phyloP scores from a whole-genome alignment of 768 basidiomycete genomes.

The Hericium erinaceus region DNA sequence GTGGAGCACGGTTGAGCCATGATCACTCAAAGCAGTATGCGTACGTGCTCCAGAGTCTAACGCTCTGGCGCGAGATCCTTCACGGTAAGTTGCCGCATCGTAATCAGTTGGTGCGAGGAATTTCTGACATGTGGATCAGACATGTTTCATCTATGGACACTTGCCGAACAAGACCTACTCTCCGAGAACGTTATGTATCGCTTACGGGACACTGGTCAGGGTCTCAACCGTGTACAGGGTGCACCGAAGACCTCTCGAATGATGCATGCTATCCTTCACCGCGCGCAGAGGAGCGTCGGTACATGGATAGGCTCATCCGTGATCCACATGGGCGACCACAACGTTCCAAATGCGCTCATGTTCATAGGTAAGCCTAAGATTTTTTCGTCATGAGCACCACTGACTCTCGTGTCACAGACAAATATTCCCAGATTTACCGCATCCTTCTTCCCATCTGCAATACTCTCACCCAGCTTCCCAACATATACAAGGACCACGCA shows the following conservation, averaged over 20 bases:
- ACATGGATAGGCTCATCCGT: slow-evolving; percentile 81
- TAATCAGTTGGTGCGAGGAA: neutral
- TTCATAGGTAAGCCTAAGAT: slow-evolving; percentile 50
- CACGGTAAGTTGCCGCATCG: slow-evolving; percentile 42
- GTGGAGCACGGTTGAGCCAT: slow-evolving; percentile 73
- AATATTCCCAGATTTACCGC: slow-evolving; percentile 87
- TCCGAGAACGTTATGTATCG: slow-evolving; percentile 68
- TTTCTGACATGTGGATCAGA: slow-evolving; percentile 31
- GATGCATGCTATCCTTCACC: slow-evolving; percentile 83
- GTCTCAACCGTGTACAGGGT: slow-evolving; percentile 82
- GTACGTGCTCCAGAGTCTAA: slow-evolving; percentile 79
- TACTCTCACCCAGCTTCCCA: slow-evolving; percentile 62
- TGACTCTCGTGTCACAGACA: slow-evolving; percentile 34
- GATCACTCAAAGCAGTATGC: slow-evolving; percentile 81
- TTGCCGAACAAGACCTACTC: slow-evolving; percentile 76
- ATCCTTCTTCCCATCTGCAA: slow-evolving; percentile 85
- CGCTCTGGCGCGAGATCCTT: slow-evolving; percentile 78
- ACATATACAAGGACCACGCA: slow-evolving; percentile 58
- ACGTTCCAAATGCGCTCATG: slow-evolving; percentile 76
- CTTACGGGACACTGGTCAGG: slow-evolving; percentile 81
- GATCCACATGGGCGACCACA: slow-evolving; percentile 85
- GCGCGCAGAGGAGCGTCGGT: slow-evolving; percentile 73
- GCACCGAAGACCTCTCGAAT: slow-evolving; percentile 84
- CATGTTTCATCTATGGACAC: slow-evolving; percentile 82
- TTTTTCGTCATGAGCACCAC: neutral